phyloP scores from a whole-genome alignment of 257 asterid species.

The Primulina tabacum region DNA sequence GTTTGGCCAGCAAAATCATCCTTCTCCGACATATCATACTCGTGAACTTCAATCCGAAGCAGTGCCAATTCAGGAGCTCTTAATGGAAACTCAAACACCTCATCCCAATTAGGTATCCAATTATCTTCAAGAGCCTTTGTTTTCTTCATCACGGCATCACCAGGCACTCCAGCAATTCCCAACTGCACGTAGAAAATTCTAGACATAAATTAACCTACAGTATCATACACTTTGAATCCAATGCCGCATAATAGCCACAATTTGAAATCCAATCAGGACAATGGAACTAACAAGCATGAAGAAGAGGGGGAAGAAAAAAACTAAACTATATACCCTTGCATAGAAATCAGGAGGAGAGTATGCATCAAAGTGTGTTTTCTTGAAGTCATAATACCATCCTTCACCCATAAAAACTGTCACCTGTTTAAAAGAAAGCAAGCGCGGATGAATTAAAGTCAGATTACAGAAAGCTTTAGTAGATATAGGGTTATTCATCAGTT shows the following conservation, averaged over 20 bases:
- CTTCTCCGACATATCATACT: conserved; percentile 34
- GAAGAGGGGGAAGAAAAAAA: neutral
- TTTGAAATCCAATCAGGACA: neutral
- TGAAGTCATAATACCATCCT: conserved; percentile 27
- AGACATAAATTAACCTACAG: neutral
- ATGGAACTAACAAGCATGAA: neutral
- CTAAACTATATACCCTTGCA: conserved; percentile 6
- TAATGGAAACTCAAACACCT: conserved; percentile 32
- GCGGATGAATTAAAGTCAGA: neutral
- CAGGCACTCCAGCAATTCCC: conserved; percentile 36
- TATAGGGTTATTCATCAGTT: neutral
- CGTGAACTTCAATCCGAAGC: conserved; percentile 31
- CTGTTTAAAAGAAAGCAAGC: conserved; percentile 4
- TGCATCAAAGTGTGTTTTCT: conserved; percentile 20
- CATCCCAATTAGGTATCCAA: conserved; percentile 35
- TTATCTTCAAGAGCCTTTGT: conserved; percentile 28
- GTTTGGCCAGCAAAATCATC: conserved; percentile 37
- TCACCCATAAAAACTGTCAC: conserved; percentile 27
- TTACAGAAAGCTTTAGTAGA: neutral
- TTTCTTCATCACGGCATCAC: conserved; percentile 29
- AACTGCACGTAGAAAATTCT: conserved; percentile 9
- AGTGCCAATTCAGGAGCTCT: conserved; percentile 32
- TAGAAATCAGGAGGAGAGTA: conserved; percentile 27
- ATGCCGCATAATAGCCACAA: neutral
- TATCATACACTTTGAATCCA: neutral